Percentiles rank a stretch among this genome's conserved stretches.
Evolutionary conservation across 116 monocot genomes (phyloP).

Genomic region (Thalassia testudinum): DNA sequence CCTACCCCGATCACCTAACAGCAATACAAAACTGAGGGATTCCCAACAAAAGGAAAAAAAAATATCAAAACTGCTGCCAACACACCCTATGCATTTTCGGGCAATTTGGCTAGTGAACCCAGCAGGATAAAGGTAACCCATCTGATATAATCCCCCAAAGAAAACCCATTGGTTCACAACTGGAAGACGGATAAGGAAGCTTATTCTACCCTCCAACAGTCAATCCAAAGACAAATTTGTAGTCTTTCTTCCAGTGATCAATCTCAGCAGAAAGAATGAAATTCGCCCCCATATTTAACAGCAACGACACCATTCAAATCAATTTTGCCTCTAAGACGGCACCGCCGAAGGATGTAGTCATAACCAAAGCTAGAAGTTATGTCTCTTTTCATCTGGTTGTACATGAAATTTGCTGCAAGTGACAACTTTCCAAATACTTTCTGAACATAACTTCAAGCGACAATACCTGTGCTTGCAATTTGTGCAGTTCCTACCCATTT

Average conservation of each 20-base stretch:
- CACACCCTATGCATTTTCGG: too few species aligned
- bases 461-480: constrained; percentile 82
- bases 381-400: constrained; percentile 79
- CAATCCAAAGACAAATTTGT: constrained; percentile 96
- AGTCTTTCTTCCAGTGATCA: constrained; percentile 89
- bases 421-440: constrained; percentile 97
- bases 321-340: constrained; percentile 76
- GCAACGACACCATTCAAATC: constrained; percentile 77
- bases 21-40: too few species aligned
- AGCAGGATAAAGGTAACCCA: too few species aligned
- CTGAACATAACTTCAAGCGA: constrained; percentile 87
- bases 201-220: constrained; percentile 64
- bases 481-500: constrained; percentile 92
- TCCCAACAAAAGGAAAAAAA: too few species aligned
- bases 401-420: constrained; percentile 91
- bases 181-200: too few species aligned
- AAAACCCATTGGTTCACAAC: too few species aligned
- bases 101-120: too few species aligned
- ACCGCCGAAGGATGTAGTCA: constrained; percentile 95
- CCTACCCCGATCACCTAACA: too few species aligned
- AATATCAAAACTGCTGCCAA: too few species aligned
- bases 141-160: too few species aligned
- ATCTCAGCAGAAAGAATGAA: constrained; percentile 96
- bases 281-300: constrained; percentile 84
- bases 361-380: constrained; percentile 92